Evolutionary conservation across 345 rosid species (phyloP).

Genomic region (Rhizophora apiculata): DNA sequence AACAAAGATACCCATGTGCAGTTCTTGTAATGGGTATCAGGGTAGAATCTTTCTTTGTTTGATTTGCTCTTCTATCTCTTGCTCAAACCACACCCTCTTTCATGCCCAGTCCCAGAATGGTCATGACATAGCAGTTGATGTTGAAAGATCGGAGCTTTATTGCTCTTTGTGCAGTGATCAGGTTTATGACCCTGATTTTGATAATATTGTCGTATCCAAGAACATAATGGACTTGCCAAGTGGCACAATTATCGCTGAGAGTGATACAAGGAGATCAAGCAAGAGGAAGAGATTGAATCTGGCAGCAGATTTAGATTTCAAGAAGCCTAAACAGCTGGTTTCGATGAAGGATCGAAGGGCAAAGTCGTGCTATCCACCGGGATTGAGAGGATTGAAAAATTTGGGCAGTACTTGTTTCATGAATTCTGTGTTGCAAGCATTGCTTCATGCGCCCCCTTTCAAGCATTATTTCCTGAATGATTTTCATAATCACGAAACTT

Average conservation of each 20-base stretch:
- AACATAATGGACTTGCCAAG: conserved; percentile 21
- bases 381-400: conserved; percentile 33
- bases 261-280: conserved; percentile 22
- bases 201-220: conserved; percentile 25
- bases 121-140: conserved; percentile 26
- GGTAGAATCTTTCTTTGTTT: conserved; percentile 31
- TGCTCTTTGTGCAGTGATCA: conserved; percentile 28
- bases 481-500: conserved; percentile 23
- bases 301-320: conserved; percentile 45
- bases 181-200: conserved; percentile 34
- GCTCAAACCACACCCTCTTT: conserved; percentile 19
- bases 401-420: conserved; percentile 32
- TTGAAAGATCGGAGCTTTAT: conserved; percentile 33
- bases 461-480: conserved; percentile 29
- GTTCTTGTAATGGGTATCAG: conserved; percentile 47
- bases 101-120: conserved; percentile 20
- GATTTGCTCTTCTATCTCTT: conserved; percentile 21
- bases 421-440: conserved; percentile 35
- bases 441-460: conserved; percentile 30
- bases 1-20: conserved; percentile 54
- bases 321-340: conserved; percentile 37
- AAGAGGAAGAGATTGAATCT: conserved; percentile 35
- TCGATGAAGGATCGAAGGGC: conserved; percentile 23
- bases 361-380: conserved; percentile 29
- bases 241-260: conserved; percentile 6